Evolutionary conservation across 2,329 filamentous ascomycete species (phyloP).

Genomic region (Zymoseptoria ardabiliae): DNA sequence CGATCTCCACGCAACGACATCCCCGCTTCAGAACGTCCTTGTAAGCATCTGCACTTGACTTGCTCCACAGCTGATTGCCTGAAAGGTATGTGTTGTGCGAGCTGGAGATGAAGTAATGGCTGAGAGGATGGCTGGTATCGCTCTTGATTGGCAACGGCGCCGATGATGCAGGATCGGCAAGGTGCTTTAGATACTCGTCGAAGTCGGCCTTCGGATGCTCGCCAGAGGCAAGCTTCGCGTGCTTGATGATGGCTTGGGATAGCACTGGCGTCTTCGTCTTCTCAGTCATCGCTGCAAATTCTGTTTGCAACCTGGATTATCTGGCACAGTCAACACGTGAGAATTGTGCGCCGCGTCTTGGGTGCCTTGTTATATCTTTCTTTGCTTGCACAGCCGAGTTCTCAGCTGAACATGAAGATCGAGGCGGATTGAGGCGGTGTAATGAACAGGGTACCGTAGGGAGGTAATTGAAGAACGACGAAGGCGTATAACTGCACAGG

Average conservation of each 20-base stretch:
- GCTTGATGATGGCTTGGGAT: constrained; percentile 16
- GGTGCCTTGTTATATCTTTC: background rate
- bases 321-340: too few relatives aligned
- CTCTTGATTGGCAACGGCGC: constrained; percentile 15
- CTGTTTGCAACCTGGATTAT: background rate
- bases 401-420: background rate
- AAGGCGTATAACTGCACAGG: background rate
- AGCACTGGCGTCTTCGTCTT: constrained; percentile 1
- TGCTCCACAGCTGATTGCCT: constrained; percentile 76
- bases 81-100: constrained; percentile 91
- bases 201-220: constrained; percentile 19
- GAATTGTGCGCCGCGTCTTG: background rate
- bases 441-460: background rate
- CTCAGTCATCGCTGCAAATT: background rate
- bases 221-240: constrained; percentile 20
- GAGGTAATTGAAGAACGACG: background rate
- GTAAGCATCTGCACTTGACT: constrained; percentile 71
- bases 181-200: constrained; percentile 40
- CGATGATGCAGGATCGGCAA: constrained; percentile 14
- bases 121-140: constrained; percentile 50
- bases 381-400: background rate
- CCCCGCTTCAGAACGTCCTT: constrained; percentile 61
- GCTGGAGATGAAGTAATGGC: constrained; percentile 89
- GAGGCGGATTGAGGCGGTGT: background rate
- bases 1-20: constrained; percentile 88